Evolutionary conservation across 1,284 basidiomycete genomes (phyloP), one percentile per base, ranked within the genome.

Genomic region (Vanrija sp.): DNA sequence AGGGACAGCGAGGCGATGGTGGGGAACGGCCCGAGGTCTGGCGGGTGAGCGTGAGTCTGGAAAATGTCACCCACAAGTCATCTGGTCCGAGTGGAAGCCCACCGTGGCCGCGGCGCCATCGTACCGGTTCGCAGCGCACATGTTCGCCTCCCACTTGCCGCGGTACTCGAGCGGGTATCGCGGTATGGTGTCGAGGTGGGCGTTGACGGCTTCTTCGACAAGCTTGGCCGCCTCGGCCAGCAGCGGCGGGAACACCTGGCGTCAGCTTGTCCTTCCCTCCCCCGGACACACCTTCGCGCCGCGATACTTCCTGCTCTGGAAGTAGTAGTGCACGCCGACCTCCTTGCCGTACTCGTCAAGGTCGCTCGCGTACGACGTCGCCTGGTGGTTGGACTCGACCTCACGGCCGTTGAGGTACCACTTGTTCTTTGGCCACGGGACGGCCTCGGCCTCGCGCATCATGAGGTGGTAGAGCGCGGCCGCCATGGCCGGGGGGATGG

Each of bases 1-100:
- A 97, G 83, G 59, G 90, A 93, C 41, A 97, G 75, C 7, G 89
- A 93, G 8, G 92, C 93, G 63, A 97, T 96, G 0, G 93, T 95
- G 1, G 89, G 84, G 70, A 87, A 92, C 6, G 93, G 93, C 2
- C 93, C 93, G 12, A 96, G 80, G 75, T 90, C 87, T 38, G 54
- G 36, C 15, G 31, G 68, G 22, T n/a, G 41, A 53, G 47, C 45
- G 22, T n/a, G 6, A 37, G 36, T 41, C 15, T 27, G 12, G 44
- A 39, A 24, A 41, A 23, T 12, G 10, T 41, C 20, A 61, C 75
- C 53, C 43, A 75, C 73, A 78, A 9, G 78, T 78, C 44, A 80
- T 61, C 27, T 78, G 77, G 62, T 81, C 93, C 2, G 89, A 86
- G 68, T 95, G 92, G 71, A 83, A 86, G 0, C 91, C 92, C 4